Evolutionary conservation across 495 filamentous ascomycete species (phyloP).

Genomic region (Neurospora sp.): DNA sequence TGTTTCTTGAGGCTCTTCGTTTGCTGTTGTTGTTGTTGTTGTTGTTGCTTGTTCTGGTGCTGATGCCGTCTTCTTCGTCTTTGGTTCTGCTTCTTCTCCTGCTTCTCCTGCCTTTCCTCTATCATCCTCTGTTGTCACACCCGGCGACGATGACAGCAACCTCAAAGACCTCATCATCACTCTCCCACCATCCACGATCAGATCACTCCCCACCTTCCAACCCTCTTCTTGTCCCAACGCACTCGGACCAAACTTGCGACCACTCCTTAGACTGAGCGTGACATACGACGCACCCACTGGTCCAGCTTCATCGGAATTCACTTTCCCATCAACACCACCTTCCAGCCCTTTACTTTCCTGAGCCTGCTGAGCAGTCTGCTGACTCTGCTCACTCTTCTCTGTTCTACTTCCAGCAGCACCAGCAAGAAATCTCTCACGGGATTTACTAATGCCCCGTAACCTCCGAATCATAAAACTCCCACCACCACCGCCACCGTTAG

Average conservation of each 20-base stretch:
- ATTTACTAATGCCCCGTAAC: not conserved
- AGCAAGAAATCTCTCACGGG: not conserved
- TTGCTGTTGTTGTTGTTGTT: not conserved
- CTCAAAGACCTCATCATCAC: not conserved
- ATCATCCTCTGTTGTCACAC: not conserved
- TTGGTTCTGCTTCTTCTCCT: not conserved
- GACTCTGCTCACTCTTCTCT: not conserved
- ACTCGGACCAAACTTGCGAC: not conserved
- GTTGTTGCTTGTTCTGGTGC: not conserved
- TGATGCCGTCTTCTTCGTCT: not conserved
- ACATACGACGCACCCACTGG: not conserved
- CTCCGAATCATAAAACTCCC: not conserved
- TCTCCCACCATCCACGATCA: not conserved
- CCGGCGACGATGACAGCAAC: not conserved
- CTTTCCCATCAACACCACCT: not conserved
- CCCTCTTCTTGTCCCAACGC: not conserved
- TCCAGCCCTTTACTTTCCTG: not conserved
- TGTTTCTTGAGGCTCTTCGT: not conserved
- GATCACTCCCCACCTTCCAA: not conserved
- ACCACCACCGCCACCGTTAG: not conserved
- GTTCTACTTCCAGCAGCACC: not conserved
- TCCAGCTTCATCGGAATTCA: not conserved
- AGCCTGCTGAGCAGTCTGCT: not conserved
- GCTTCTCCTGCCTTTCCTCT: not conserved
- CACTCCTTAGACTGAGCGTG: not conserved